phyloP scores from a whole-genome alignment of 768 basidiomycete species.

The Rhodotorula babjevae region DNA sequence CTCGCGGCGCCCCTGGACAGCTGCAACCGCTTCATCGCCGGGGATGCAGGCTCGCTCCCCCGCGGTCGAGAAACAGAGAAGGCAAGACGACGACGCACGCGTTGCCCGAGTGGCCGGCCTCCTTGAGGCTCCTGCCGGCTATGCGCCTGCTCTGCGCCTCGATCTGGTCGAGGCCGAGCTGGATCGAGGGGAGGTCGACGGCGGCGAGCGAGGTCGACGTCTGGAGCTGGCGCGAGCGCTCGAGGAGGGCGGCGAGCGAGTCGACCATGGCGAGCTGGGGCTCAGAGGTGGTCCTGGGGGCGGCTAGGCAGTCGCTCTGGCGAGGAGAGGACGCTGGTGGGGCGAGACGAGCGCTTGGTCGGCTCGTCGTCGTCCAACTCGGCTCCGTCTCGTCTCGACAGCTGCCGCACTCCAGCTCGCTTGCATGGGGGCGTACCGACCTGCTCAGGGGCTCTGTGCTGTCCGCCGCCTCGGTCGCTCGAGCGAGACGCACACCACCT shows the following conservation, averaged over 20 bases:
- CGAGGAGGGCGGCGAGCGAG: constrained; percentile 37
- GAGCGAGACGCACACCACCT: no score
- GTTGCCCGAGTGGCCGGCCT: constrained; percentile 9
- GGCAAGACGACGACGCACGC: constrained; percentile 10
- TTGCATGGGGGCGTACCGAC: no score
- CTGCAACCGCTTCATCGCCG: constrained; percentile 43
- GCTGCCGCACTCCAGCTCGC: no score
- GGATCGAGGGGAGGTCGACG: constrained; percentile 79
- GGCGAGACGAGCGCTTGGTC: no score
- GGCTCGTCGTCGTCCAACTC: no score
- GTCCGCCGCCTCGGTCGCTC: no score
- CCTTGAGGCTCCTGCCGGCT: constrained; percentile 41
- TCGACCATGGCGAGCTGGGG: constrained; percentile 3
- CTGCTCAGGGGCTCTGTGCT: no score
- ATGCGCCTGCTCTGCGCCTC: constrained; percentile 86
- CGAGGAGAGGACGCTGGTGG: background rate
- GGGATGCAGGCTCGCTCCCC: no score
- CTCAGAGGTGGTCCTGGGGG: no score
- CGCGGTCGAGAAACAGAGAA: background rate
- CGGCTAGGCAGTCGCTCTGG: no score
- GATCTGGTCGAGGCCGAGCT: constrained; percentile 88
- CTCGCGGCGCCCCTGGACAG: no score
- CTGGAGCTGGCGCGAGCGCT: constrained; percentile 33
- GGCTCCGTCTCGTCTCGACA: no score
- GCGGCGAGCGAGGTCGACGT: constrained; percentile 42